phyloP scores from a whole-genome alignment of 1,284 basidiomycete species.

The Dichomitus squalens region DNA sequence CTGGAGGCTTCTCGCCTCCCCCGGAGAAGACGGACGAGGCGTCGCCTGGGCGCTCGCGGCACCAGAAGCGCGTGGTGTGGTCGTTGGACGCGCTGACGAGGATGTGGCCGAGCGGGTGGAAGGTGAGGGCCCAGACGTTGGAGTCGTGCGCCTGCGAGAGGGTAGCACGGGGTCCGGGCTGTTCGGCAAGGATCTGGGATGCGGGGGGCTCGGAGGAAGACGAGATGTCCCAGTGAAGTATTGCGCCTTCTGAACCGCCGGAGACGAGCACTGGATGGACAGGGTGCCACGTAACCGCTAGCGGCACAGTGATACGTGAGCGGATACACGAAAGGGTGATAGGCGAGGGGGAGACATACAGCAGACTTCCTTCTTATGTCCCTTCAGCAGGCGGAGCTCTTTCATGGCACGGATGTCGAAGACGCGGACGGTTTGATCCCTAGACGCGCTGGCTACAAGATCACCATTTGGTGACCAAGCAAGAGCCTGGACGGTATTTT shows the following conservation, averaged over 20 bases:
- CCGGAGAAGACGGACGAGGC: slow-evolving; percentile 68
- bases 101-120: slow-evolving; percentile 95
- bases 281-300: slow-evolving; percentile 95
- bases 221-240: slow-evolving; percentile 91
- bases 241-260: slow-evolving; percentile 91
- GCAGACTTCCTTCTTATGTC: slow-evolving; percentile 97
- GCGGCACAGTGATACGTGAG: not conserved
- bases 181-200: slow-evolving; percentile 34
- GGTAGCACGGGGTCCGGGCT: slow-evolving; percentile 70
- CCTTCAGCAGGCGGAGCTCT: slow-evolving; percentile 88
- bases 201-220: slow-evolving; percentile 34
- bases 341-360: too few species aligned
- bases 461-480: slow-evolving; percentile 94
- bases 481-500: slow-evolving; percentile 94
- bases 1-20: slow-evolving; percentile 78
- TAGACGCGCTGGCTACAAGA: slow-evolving; percentile 89
- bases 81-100: slow-evolving; percentile 94
- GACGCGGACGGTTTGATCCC: slow-evolving; percentile 94
- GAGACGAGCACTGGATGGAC: slow-evolving; percentile 90
- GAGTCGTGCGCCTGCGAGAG: slow-evolving; percentile 95
- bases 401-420: slow-evolving; percentile 99
- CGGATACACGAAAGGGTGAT: not conserved
- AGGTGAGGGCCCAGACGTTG: slow-evolving; percentile 94
- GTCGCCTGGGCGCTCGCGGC: slow-evolving; percentile 82
- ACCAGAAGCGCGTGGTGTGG: slow-evolving; percentile 98